Base-by-base conservation (phyloP, 2,329 filamentous ascomycete genomes). In the Dactylellina sp. region DNA sequence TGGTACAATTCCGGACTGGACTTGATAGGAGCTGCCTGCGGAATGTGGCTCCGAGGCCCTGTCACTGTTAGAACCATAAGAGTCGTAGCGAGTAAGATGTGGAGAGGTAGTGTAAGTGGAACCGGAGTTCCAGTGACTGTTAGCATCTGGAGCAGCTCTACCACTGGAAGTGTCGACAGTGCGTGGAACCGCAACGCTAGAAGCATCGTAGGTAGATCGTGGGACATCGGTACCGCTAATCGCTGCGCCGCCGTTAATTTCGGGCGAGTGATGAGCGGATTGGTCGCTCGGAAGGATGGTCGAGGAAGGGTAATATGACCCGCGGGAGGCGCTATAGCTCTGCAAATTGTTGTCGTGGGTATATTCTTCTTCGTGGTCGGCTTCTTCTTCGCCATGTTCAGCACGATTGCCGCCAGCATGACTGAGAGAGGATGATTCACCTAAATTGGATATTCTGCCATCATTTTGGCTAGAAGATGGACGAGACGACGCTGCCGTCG, bases 11-110 rank as follows among this genome's bases (percentile, higher is more conserved):
- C 61, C 70, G 9, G 77, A 76, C 25, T 72, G 75, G 40, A 72
- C 57, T 76, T 76, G 59, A 55, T 80, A 64, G 78, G 76, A 49
- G 68, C 77, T 39, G 71, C 66, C 52, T 71, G 87, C 84, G 76
- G 93, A 92, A 77, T 91, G 89, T 3, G 86, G 83, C 22, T 90
- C 85, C 14, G 88, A 85, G 35, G 87, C 86, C 80, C 96, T 96
- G 5, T 89, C 86, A 77, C 96, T 91, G 55, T 86, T 86, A 18
- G 85, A 82, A 11, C 87, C 82, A 28, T 84, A 85, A n/a, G 89
- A 89, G 77, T 91, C 92, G 52, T 93, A 95, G 14, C 90, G 90
- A 1, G 89, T 89, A 85, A 97, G 90, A 76, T 96, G 92, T 3
- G 91, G 87, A 28, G 70, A 74, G 16, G 68, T 65, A 12, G 55